Evolutionary conservation across 1,284 basidiomycete species (phyloP), one percentile per base, ranked within the genome.

Genomic region (Flammula alnicola): DNA sequence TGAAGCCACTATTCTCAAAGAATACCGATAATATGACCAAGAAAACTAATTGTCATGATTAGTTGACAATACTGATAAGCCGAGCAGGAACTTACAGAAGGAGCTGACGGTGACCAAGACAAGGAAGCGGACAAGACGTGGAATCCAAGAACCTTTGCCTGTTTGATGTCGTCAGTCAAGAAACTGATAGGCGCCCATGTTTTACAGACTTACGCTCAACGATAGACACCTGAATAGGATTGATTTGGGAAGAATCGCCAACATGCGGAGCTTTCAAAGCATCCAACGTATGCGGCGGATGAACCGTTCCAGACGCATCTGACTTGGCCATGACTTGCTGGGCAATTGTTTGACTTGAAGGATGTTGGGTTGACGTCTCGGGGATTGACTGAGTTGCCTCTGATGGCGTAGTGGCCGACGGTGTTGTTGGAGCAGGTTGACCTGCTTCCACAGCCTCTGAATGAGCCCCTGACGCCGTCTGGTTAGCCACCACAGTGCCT

Each of bases 1-100:
- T 81, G 33, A 96, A 77, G 7, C 94, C 94, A 22, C 91, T 89
- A 64, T 93, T 95, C 69, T 97, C 95, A 63, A 97, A 82, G 58
- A 97, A 78, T 39, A 96, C 86, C 0, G 92, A 89, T 36, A 96
- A 72, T 33, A 95, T 76, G 41, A 94, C 91, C 48, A 97, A 74
- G 62, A 91, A 77, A 65, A 90, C 87, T 90, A 37, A 38, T 27
- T 16, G 39, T 11, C 54, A 54, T 38, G 47, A 30, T 22, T 30
- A 44, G 37, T 35, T 44, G 23, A 22, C 10, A 12, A 17, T 14
- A 14, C 23, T 20, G 16, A 17, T 17, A 20, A 46, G 53, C 8
- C 23, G 20, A 26, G 6, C 38, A 17, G 11, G 48, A 8, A 70
- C 79, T 60, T 56, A 83, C 79, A 79, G 63, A 84, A 84, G 4